Base-by-base conservation (phyloP, 805 yeast species). In the Kodamaea nitidulidarum region DNA sequence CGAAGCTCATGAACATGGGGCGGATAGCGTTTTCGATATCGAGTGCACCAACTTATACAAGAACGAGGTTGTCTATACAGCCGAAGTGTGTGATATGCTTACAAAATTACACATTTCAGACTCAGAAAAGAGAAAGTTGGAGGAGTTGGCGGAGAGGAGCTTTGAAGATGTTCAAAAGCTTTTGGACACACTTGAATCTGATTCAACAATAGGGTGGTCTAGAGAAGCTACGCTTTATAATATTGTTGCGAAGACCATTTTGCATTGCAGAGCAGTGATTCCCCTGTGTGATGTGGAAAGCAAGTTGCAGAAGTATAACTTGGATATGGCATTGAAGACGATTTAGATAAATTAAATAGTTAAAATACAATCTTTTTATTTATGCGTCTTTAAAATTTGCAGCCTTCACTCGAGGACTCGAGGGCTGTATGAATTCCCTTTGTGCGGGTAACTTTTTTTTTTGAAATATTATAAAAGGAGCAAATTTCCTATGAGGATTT, bases 1-100 rank as follows among this genome's bases (percentile, higher is more conserved):
- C 10, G 24, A 20, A 9, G 18, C 14, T 3, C 33, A 28, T 4
- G n/a, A n/a, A 7, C 5, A 7, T 12, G 18, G n/a, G n/a, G n/a
- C 15, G 21, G 44, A 35, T 6, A 20, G 68, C 2, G 55, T 88
- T 29, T 88, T 87, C 56, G 78, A 78, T 4, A 60, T 71, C 5
- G 96, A 88, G 52, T 77, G 76, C 49, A 75, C 71, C 39, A 86
- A 87, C 47, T 71, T 83, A 28, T 85, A 79, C 58, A 67, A 79
- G 47, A 77, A 80, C 51, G 71, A 68, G 10, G 54, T 71, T 7
- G 64, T 33, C 3, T 37, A 30, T 9, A 38, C 35, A 12, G 15
- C 4, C 15, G 28, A 42, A 9, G 15, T 44, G 17, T 18, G 21
- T 12, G 6, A 15, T 8, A 33, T 43, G 27, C 6, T 41, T 2